Evolutionary conservation across 2,329 filamentous ascomycete species (phyloP).

Genomic region (Fusarium haematococcum): DNA sequence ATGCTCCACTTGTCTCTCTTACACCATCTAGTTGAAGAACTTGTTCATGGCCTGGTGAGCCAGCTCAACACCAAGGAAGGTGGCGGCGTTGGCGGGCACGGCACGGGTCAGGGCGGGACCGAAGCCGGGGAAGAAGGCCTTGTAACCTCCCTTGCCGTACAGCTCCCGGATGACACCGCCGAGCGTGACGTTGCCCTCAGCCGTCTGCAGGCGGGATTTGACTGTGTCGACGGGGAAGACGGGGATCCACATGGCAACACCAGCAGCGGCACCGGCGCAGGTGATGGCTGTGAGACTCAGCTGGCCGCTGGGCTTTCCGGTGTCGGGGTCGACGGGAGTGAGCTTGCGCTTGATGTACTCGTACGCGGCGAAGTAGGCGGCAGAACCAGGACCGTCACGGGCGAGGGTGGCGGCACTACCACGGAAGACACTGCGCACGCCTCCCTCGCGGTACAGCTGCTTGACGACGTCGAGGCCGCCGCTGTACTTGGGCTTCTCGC

Average conservation of each 20-base stretch:
- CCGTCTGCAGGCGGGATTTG: slow-evolving; percentile 93
- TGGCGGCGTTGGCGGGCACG: slow-evolving; percentile 95
- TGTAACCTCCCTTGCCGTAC: slow-evolving; percentile 85
- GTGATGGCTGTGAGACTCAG: slow-evolving; percentile 86
- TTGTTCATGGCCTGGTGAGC: slow-evolving; percentile 87
- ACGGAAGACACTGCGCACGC: slow-evolving; percentile 91
- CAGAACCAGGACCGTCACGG: slow-evolving; percentile 90
- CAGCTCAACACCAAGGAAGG: slow-evolving; percentile 88
- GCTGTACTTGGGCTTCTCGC: slow-evolving; percentile 91
- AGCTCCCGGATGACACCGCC: slow-evolving; percentile 82
- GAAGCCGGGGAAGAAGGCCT: slow-evolving; percentile 97
- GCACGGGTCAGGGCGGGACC: slow-evolving; percentile 92
- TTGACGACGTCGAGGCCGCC: slow-evolving; percentile 91
- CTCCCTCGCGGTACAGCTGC: slow-evolving; percentile 92
- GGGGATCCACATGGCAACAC: slow-evolving; percentile 99
- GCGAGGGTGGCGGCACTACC: slow-evolving; percentile 92
- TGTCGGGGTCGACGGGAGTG: slow-evolving; percentile 82
- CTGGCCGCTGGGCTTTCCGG: slow-evolving; percentile 79
- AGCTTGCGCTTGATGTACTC: slow-evolving; percentile 92
- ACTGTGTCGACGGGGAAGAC: slow-evolving; percentile 98
- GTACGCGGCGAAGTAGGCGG: slow-evolving; percentile 97
- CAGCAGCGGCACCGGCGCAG: slow-evolving; percentile 87
- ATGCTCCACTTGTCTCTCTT: background rate
- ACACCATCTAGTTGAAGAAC: slow-evolving; percentile 62
- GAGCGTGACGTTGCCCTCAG: slow-evolving; percentile 85